Evolutionary conservation across 257 asterid species (phyloP).

Genomic region (Thymus mandschuricus): DNA sequence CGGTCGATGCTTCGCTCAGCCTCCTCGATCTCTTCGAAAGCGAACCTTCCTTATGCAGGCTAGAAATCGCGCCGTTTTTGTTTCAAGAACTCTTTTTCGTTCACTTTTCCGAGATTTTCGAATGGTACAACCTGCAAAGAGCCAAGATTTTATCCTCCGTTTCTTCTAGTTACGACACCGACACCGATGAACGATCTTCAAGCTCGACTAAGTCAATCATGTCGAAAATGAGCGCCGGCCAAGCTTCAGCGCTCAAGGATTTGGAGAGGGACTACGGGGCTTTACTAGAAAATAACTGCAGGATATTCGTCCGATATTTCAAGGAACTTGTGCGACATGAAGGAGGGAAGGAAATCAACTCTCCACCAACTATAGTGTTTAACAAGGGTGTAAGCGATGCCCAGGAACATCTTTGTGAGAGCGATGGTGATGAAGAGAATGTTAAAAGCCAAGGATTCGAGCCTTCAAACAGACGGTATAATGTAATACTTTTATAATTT

Average conservation of each 20-base stretch:
- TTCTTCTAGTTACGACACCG: not conserved
- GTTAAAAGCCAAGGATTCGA: conserved; percentile 40
- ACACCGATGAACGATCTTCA: conserved; percentile 31
- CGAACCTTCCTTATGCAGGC: conserved; percentile 54
- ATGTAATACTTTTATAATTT: conserved; percentile 56
- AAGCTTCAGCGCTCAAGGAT: conserved; percentile 50
- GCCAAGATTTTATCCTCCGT: conserved; percentile 31
- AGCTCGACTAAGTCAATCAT: conserved; percentile 36
- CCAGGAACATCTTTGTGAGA: not conserved
- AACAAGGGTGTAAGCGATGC: not conserved
- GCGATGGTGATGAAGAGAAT: conserved; percentile 31
- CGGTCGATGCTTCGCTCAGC: conserved; percentile 46
- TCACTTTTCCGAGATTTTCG: conserved; percentile 52
- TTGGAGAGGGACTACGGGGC: conserved; percentile 66
- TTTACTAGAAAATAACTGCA: conserved; percentile 63
- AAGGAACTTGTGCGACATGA: conserved; percentile 44
- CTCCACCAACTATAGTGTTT: conserved; percentile 46
- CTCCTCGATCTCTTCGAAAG: conserved; percentile 50
- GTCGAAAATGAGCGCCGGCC: conserved; percentile 64
- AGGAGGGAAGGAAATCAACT: conserved; percentile 27
- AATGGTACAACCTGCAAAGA: conserved; percentile 57
- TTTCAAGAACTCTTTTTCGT: conserved; percentile 64
- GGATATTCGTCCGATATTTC: conserved; percentile 51
- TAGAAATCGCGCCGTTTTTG: conserved; percentile 61
- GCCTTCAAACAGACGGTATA: conserved; percentile 68